These are phyloP conservation scores for Cenchrus purpureus DNA, from an alignment of 176 grass and related monocot genomes.

Conservation along the genomic window DNA sequence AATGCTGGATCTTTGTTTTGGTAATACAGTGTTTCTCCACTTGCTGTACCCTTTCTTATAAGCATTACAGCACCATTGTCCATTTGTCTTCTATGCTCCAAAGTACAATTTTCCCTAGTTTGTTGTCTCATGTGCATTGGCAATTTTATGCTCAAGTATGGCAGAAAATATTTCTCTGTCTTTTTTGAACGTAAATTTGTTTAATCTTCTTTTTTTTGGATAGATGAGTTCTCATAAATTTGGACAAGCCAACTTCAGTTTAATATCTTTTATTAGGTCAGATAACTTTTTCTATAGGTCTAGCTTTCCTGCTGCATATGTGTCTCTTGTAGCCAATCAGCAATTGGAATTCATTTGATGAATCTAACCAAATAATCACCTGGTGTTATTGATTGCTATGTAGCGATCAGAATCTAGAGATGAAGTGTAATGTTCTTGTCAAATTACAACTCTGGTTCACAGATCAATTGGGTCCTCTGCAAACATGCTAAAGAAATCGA, in stretches of 20 bases:
- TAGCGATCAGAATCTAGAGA: constrained; percentile 16
- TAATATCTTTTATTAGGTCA: constrained; percentile 12
- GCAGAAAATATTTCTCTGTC: background rate
- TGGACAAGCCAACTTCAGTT: background rate
- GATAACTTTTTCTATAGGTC: background rate
- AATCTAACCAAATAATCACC: background rate
- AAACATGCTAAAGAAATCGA: background rate
- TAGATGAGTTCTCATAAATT: background rate
- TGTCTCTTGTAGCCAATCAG: background rate
- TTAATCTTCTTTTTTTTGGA: background rate
- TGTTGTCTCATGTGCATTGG: background rate
- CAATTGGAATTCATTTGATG: constrained; percentile 4
- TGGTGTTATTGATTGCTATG: background rate
- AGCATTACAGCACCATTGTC: background rate
- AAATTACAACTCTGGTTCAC: background rate
- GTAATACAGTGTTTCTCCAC: background rate
- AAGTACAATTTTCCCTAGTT: background rate
- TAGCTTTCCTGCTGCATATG: background rate
- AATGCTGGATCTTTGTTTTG: constrained; percentile 7
- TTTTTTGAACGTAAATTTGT: background rate
- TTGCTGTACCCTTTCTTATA: no score
- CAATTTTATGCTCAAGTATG: constrained; percentile 7
- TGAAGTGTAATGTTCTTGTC: constrained; percentile 29
- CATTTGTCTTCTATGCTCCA: background rate
- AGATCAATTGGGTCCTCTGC: background rate